phyloP scores from a whole-genome alignment of 495 filamentous ascomycete species.

The Tuber borchii region DNA sequence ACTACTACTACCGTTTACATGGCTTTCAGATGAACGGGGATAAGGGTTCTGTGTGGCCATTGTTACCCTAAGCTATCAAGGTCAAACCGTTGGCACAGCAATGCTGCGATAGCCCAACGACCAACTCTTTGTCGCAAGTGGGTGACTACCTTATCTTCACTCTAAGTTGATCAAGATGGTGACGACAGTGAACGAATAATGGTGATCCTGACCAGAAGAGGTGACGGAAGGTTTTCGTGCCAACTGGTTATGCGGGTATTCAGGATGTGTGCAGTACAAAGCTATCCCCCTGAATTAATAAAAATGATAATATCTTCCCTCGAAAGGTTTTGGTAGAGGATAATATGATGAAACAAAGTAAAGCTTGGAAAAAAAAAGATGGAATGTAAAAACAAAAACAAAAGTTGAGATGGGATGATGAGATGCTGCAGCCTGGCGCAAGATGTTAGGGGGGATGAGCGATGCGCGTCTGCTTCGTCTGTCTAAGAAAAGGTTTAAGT shows the following conservation, averaged over 20 bases:
- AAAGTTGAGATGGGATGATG: background rate
- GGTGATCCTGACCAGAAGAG: background rate
- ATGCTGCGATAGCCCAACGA: background rate
- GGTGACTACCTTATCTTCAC: background rate
- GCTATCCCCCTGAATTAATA: background rate
- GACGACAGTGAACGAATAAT: background rate
- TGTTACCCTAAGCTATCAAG: background rate
- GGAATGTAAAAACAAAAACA: background rate
- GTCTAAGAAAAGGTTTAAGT: background rate
- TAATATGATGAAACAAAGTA: background rate
- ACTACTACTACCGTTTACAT: background rate
- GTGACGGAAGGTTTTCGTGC: background rate
- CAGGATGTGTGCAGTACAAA: background rate
- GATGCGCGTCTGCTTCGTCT: background rate
- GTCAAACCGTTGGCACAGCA: background rate
- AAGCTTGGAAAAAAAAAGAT: background rate
- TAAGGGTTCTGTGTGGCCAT: background rate
- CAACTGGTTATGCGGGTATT: background rate
- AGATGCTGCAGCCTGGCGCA: background rate
- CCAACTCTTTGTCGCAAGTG: background rate
- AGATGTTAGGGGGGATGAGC: slow-evolving; percentile 2
- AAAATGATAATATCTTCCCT: background rate
- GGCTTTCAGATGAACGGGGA: background rate
- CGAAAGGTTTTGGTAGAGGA: background rate
- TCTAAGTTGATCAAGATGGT: background rate